Base-by-base conservation (phyloP, 768 basidiomycete species). In the Cubamyces sp. region DNA sequence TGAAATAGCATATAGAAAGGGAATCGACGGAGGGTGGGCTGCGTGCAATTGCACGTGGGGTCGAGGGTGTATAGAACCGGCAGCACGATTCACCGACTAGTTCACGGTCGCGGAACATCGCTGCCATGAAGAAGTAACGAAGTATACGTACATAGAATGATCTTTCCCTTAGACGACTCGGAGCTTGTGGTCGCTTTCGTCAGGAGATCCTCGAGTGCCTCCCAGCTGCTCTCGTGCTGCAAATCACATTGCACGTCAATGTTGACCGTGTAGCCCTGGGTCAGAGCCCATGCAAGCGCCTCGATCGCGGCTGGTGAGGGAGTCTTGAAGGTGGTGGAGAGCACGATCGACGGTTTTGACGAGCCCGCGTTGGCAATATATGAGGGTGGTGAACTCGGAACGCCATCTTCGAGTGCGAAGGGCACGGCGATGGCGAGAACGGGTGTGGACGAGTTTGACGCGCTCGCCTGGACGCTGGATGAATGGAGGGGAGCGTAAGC, bases 181-280 rank as follows among this genome's bases (percentile, higher is more conserved):
- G 56, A 60, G 25, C 45, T 51, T 63, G 76, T 72, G 23, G 81
- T 82, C 23, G 87, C 84, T 70, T 87, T 91, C 45, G 81, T 78
- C 62, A 94, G 78, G 53, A 91, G 70, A 57, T 92, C 91, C 70
- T 91, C 87, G 30, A 94, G 82, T 0, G 75, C 79, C 55, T 93
- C 91, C 74, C 82, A 83, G 26, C 83, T 77, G 3, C 82, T 77
- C 14, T 82, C 70, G 54, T 85, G 84, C 6, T 70, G 71, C 51
- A 90, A 76, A 49, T 80, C 78, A 28, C 79, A 78, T 62, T 82
- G 79, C 51, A 93, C 79, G 68, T 90, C 85, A 63, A 94, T 82
- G 68, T 93, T 90, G 25, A 94, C 82, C 18, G 84, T 82, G 55
- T 80, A 79, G 43, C 83, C 86, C 51, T 80, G 79, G 49, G 82